phyloP scores from a whole-genome alignment of 345 rosid genomes.

The Salix brachista region DNA sequence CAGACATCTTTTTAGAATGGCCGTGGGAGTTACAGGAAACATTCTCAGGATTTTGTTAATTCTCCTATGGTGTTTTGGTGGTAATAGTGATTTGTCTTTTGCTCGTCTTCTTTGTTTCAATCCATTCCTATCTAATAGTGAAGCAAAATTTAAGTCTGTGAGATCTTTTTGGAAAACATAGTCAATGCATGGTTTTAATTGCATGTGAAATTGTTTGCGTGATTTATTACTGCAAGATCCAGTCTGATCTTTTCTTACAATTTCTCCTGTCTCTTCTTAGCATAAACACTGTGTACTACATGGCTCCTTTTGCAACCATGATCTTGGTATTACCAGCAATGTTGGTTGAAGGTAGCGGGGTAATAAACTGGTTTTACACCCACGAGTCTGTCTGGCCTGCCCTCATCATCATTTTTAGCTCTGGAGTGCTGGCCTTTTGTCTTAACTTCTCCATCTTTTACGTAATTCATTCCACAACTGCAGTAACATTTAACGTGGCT shows the following conservation, averaged over 20 bases:
- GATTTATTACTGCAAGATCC: background rate
- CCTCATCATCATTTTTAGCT: slow-evolving; percentile 72
- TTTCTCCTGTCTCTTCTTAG: slow-evolving; percentile 24
- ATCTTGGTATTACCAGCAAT: slow-evolving; percentile 83
- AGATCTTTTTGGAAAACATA: background rate
- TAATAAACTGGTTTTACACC: slow-evolving; percentile 67
- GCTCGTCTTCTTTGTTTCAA: background rate
- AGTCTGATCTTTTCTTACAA: slow-evolving; percentile 14
- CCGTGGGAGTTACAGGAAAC: background rate
- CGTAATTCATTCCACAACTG: slow-evolving; percentile 97
- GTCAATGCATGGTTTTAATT: background rate
- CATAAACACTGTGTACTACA: slow-evolving; percentile 97
- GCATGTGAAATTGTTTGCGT: background rate
- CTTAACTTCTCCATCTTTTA: slow-evolving; percentile 97
- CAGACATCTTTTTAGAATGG: background rate
- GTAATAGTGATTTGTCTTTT: background rate
- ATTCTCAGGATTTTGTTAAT: background rate
- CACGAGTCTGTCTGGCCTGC: slow-evolving; percentile 52
- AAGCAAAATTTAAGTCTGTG: background rate
- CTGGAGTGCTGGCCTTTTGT: slow-evolving; percentile 93
- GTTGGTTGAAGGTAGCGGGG: slow-evolving; percentile 84
- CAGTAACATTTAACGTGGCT: slow-evolving; percentile 97
- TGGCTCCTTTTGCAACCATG: slow-evolving; percentile 99
- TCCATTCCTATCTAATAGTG: background rate
- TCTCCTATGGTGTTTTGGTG: background rate